A percentile compares a stretch with the other conserved stretches of the same genome.
These are phyloP conservation scores for Oryza coarctata DNA, from an alignment of 176 grass and related monocot genomes.

Conservation along the genomic window DNA sequence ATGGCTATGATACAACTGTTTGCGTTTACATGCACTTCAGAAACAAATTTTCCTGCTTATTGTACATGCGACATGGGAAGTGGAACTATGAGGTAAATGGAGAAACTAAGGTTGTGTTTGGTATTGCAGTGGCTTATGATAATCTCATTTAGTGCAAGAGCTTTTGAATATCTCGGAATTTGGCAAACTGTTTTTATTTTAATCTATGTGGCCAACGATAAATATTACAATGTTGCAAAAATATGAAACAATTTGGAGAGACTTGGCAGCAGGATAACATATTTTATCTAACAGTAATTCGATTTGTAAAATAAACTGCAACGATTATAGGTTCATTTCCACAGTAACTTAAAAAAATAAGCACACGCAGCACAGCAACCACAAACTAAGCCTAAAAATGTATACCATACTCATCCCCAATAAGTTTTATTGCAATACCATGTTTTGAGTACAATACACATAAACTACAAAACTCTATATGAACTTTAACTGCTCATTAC, in stretches of 20 bases:
- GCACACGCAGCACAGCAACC: not conserved
- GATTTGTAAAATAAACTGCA: not conserved
- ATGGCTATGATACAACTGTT: conserved; percentile 6
- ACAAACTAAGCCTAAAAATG: not conserved
- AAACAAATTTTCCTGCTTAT: not conserved
- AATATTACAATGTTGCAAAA: not conserved
- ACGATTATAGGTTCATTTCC: not conserved
- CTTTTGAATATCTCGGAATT: not conserved
- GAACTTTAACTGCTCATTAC: not conserved
- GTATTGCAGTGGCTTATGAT: not conserved
- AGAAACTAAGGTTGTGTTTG: not conserved
- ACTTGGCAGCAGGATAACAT: not conserved
- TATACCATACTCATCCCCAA: not conserved
- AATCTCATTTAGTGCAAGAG: not conserved
- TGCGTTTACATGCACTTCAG: conserved; percentile 19
- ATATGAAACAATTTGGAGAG: not conserved
- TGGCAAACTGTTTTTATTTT: not conserved
- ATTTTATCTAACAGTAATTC: not conserved
- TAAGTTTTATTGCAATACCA: conserved; percentile 12
- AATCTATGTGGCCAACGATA: not conserved
- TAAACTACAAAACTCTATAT: conserved; percentile 4
- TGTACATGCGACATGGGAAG: conserved; percentile 7
- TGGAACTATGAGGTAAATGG: conserved; percentile 16
- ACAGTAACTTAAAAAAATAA: not conserved
- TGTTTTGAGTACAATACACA: conserved; percentile 7